Conservation (phyloP, 495 filamentous ascomycete genomes). For the Penicillium turbatum region DNA sequence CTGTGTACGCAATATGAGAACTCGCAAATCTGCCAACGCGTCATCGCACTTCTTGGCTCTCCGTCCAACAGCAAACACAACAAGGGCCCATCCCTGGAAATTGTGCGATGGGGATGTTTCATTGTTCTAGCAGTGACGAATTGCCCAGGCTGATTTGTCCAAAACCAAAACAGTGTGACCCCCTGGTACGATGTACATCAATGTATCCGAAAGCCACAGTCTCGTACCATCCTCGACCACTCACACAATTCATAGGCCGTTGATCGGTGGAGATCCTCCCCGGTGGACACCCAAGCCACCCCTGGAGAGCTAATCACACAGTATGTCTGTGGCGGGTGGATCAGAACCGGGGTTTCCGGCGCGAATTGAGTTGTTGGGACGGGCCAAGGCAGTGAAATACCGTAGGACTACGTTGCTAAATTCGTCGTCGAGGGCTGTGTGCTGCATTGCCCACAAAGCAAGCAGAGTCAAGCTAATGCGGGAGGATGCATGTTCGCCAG, state of each 20-base stretch:
- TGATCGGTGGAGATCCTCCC: constrained; percentile 13
- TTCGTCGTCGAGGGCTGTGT: constrained; percentile 9
- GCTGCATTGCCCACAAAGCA: neutral
- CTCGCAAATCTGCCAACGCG: neutral
- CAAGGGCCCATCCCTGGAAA: neutral
- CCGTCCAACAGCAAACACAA: neutral
- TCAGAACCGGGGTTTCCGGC: constrained; percentile 7
- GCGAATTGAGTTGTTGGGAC: neutral
- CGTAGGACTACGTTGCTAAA: constrained; percentile 4
- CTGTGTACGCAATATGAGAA: neutral
- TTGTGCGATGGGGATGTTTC: neutral
- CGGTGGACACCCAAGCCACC: constrained; percentile 5
- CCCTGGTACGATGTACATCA: neutral
- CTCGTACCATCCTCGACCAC: neutral
- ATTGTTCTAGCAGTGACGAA: neutral
- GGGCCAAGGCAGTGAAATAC: constrained; percentile 12
- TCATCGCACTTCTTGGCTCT: neutral
- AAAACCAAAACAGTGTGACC: neutral
- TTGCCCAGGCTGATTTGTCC: neutral
- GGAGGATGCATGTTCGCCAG: neutral
- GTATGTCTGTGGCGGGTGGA: neutral
- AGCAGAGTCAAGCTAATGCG: constrained; percentile 1
- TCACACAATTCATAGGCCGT: neutral
- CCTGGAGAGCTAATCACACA: neutral
- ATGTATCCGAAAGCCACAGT: neutral